Base-by-base conservation (phyloP, 2,329 filamentous ascomycete species). In the Aspergillus pseudoterreus region DNA sequence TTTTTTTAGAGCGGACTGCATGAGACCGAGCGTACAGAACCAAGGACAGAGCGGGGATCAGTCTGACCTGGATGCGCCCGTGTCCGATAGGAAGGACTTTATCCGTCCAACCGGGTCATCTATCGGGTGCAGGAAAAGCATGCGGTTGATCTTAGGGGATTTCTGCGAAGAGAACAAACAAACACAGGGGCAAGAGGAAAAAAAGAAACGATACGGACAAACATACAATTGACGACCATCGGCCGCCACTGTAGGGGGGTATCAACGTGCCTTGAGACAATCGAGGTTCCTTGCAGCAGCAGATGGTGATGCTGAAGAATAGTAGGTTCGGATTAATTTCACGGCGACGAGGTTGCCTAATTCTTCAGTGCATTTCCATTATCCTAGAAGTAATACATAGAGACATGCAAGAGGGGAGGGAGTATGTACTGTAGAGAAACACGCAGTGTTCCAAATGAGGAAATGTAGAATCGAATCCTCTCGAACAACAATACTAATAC, bases 261-360 rank as follows among this genome's bases (percentile, higher is more conserved):
- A 49, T 43, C 12, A 42, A 43, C 47, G 2, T 17, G 47, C 39
- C 32, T 43, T 44, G 27, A n/a, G 41, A 19, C 43, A 49, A 36
- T 45, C 15, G 33, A 17, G 35, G 45, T 35, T 46, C 50, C 50
- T 52, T 52, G 42, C 50, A 49, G 39, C 22, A 15, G 17, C 10
- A 43, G 27, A 42, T 33, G 21, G 17, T 19, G 30, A 33, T 21
- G 32, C 11, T 33, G 30, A 35, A 21, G 39, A 42, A 19, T 42
- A 30, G 10, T 22, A 5, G 22, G 22, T 22, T 22, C 22, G 4
- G 6, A 22, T 22, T 22, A 22, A 22, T 22, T 6, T 22, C 22
- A 22, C 6, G 22, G 22, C 22, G 22, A 22, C 22, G 22, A 22
- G 22, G 5, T 22, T 22, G 6, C 22, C 22, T 22, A 22, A 22